Percentiles rank a stretch among this genome's conserved stretches.
Conservation (phyloP, 345 rosid species). For the Bruguiera parviflora region DNA sequence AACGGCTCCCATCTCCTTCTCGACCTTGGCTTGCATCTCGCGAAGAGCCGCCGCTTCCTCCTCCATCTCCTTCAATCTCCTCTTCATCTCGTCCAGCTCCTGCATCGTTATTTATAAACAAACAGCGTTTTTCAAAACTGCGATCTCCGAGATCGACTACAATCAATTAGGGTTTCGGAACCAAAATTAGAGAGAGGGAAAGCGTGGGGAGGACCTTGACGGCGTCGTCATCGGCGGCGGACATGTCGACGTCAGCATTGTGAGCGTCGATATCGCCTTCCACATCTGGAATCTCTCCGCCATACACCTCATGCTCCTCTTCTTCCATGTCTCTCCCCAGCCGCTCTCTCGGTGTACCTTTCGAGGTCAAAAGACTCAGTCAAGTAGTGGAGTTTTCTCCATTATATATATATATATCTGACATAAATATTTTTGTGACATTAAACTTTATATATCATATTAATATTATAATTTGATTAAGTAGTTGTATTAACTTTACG, state of each 20-base stretch:
- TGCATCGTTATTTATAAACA: slow-evolving; percentile 18
- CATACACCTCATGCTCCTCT: slow-evolving; percentile 96
- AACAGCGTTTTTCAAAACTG: not conserved
- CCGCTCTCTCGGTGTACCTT: not conserved
- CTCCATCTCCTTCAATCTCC: slow-evolving; percentile 92
- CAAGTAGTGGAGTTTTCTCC: no score
- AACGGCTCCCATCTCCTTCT: slow-evolving; percentile 92
- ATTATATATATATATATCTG: no score
- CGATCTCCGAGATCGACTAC: not conserved
- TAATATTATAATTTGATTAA: no score
- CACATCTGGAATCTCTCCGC: slow-evolving; percentile 92
- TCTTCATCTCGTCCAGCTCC: slow-evolving; percentile 99
- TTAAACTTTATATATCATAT: no score
- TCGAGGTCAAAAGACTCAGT: no score
- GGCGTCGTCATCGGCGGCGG: slow-evolving; percentile 73
- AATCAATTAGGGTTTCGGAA: not conserved
- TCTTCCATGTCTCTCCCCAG: slow-evolving; percentile 51
- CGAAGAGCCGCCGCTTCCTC: slow-evolving; percentile 98
- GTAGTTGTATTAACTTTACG: no score
- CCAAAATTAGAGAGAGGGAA: not conserved
- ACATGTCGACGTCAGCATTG: slow-evolving; percentile 64
- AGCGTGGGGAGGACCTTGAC: slow-evolving; percentile 47
- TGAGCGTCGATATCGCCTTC: slow-evolving; percentile 75
- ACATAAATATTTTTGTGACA: no score
- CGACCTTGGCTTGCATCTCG: slow-evolving; percentile 98